These are phyloP conservation scores for Microstegium vimineum DNA, from an alignment of 176 grass and related monocot species.

Conservation along the genomic window DNA sequence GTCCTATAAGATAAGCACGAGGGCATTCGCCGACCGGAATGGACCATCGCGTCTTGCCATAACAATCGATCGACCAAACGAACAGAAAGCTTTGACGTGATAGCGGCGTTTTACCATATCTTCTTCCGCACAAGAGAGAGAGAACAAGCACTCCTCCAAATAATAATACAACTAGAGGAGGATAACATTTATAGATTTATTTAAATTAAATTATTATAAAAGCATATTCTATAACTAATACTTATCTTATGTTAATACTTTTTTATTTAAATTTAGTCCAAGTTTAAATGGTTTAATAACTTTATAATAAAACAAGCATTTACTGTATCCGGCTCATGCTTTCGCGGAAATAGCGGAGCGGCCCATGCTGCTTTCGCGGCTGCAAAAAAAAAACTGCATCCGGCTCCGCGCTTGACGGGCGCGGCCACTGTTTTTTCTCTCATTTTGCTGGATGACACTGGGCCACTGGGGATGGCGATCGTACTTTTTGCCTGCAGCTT, in stretches of 20 bases:
- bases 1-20: constrained; percentile 33
- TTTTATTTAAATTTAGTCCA: too few relatives aligned
- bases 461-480: not conserved
- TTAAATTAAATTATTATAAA: too few relatives aligned
- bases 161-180: too few relatives aligned
- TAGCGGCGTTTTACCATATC: not conserved
- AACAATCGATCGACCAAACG: not conserved
- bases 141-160: too few relatives aligned
- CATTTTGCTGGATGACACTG: not conserved
- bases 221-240: too few relatives aligned
- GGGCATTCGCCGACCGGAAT: not conserved
- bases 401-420: not conserved
- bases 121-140: not conserved
- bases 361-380: not conserved
- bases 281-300: too few relatives aligned
- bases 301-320: too few relatives aligned
- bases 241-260: too few relatives aligned
- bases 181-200: too few relatives aligned
- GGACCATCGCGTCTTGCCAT: not conserved
- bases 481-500: not conserved
- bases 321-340: too few relatives aligned
- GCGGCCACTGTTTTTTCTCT: not conserved
- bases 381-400: not conserved
- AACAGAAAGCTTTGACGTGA: not conserved
- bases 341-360: too few relatives aligned